Evolutionary conservation across 2,329 filamentous ascomycete genomes (phyloP).

Genomic region (Fusarium sp.): DNA sequence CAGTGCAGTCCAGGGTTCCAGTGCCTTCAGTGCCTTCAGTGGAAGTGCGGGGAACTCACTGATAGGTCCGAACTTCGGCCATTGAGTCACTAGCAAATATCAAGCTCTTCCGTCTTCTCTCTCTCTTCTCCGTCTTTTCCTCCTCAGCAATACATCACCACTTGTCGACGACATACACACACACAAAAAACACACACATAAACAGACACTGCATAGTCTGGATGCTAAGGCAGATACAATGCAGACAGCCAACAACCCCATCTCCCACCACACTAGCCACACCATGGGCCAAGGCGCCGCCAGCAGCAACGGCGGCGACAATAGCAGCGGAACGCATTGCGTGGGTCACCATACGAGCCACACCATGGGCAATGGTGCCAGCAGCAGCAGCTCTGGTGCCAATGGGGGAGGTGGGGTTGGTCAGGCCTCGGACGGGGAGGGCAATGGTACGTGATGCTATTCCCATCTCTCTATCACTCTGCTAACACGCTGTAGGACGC

Average conservation of each 20-base stretch:
- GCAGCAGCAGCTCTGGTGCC: constrained; percentile 27
- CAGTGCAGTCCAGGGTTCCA: no score
- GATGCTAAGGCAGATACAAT: constrained; percentile 37
- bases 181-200: not conserved
- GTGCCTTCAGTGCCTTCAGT: not conserved
- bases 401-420: constrained; percentile 29
- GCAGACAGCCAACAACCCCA: constrained; percentile 40
- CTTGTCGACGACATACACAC: not conserved
- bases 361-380: constrained; percentile 34
- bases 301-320: constrained; percentile 41
- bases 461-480: not conserved
- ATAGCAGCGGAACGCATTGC: constrained; percentile 32
- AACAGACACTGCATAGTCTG: constrained; percentile 1
- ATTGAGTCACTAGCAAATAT: not conserved
- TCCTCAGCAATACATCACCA: not conserved
- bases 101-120: not conserved
- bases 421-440: constrained; percentile 16
- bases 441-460: not conserved
- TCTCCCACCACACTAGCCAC: constrained; percentile 45
- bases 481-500: constrained; percentile 1
- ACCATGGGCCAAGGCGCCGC: constrained; percentile 43
- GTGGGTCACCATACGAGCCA: constrained; percentile 38
- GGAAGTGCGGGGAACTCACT: not conserved
- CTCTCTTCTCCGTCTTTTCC: not conserved
- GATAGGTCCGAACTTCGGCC: not conserved